Base-by-base conservation (phyloP, 768 basidiomycete genomes). In the Panaeolus cyanescens region DNA sequence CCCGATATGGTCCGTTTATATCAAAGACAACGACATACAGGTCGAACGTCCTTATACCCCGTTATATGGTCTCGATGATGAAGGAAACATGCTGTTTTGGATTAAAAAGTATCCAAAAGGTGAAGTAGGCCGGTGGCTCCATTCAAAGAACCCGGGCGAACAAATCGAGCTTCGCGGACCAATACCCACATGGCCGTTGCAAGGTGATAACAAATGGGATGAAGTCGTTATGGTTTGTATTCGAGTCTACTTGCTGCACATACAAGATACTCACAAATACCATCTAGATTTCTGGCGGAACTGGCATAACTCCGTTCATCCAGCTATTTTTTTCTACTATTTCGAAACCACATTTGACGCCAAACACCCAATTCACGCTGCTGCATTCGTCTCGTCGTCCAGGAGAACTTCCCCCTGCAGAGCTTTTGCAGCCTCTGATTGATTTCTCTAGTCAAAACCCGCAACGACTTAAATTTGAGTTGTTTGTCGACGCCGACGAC, bases 1-100 rank as follows among this genome's bases (percentile, higher is more conserved):
- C 62, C 84, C 81, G 30, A 85, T 93, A 61, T 94, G 87, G 84
- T 90, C 91, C 36, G 76, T 95, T 12, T 94, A 81, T 71, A 79
- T 94, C 70, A 95, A 94, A 70, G 91, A 95, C 70, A 88, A 89
- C 64, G 93, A 93, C 66, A 93, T 95, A 20, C 93, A 94, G 73
- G 90, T 94, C 32, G 93, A 95, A 68, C 75, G 93, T 58, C 87
- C 91, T 12, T 95, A 94, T 69, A 95, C 93, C 4, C 93, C 93
- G 4, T 75, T 95, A 54, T 80, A 86, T 62, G 89, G 92, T 20
- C 76, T 93, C 22, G 87, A 90, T 56, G 75, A 81, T 57, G 70
- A 86, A 10, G 91, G 92, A 0, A 76, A 78, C 50, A 88, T 95
- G 79, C 77, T 77, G 34, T 85, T 95, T 56, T 95, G 93, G 93